phyloP scores from a whole-genome alignment of 331 rosid species.

The Quercus phellos region DNA sequence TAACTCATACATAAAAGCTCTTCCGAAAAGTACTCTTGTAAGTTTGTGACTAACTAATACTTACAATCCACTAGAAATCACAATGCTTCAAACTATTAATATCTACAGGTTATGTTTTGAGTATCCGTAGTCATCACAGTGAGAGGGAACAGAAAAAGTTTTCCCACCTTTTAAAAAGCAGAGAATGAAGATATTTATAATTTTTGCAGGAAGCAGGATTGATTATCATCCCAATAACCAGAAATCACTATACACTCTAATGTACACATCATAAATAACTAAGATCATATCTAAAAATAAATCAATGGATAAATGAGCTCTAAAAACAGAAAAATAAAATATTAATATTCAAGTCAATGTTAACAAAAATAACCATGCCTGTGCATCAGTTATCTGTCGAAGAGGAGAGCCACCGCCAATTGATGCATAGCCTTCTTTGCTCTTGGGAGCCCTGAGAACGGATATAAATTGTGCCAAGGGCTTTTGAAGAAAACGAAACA shows the following conservation, averaged over 20 bases:
- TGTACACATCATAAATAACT: background rate
- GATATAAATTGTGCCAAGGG: constrained; percentile 93
- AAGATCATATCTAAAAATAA: background rate
- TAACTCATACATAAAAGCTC: background rate
- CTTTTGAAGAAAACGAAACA: constrained; percentile 86
- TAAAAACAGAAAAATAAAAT: background rate
- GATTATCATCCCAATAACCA: background rate
- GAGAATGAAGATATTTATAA: background rate
- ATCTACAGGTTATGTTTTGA: background rate
- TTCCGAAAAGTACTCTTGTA: background rate
- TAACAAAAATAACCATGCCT: constrained; percentile 44
- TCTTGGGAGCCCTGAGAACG: constrained; percentile 76
- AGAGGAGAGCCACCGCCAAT: constrained; percentile 99
- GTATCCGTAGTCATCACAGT: background rate
- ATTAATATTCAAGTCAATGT: background rate
- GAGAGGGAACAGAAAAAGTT: background rate
- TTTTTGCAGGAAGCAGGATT: background rate
- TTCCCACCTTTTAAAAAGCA: background rate
- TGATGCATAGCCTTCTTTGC: constrained; percentile 96
- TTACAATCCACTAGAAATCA: background rate
- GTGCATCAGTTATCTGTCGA: constrained; percentile 81
- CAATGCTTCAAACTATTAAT: background rate
- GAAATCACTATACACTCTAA: background rate
- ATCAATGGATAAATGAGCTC: background rate
- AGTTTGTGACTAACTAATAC: background rate